Evolutionary conservation across 805 yeast species (phyloP).

Genomic region (Cyberlindnera subsufficiens): DNA sequence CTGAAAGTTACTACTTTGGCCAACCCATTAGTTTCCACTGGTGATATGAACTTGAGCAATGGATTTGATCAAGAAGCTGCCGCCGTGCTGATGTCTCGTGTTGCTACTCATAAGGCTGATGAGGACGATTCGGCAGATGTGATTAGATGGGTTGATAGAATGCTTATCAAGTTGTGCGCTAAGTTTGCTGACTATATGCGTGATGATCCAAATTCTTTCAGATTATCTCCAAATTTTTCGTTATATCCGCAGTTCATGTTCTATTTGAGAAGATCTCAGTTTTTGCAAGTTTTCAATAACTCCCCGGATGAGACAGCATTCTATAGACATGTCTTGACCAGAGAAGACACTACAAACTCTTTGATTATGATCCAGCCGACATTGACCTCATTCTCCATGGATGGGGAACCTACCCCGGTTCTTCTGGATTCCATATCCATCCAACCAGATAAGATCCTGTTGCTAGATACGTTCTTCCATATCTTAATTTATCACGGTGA

Average conservation of each 20-base stretch:
- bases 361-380: constrained; percentile 98
- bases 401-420: constrained; percentile 68
- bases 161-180: constrained; percentile 83
- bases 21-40: constrained; percentile 53
- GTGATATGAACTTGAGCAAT: constrained; percentile 46
- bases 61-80: constrained; percentile 99
- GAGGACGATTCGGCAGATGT: constrained; percentile 91
- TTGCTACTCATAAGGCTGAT: constrained; percentile 77
- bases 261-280: constrained; percentile 93
- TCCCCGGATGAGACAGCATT: constrained; percentile 99
- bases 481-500: constrained; percentile 93
- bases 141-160: constrained; percentile 90
- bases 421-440: constrained; percentile 89
- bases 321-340: constrained; percentile 84
- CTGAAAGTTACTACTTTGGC: constrained; percentile 85
- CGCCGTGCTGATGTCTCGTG: constrained; percentile 86
- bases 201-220: constrained; percentile 76
- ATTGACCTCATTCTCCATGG: constrained; percentile 76
- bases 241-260: constrained; percentile 94
- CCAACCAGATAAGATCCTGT: constrained; percentile 77
- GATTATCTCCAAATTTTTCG: constrained; percentile 77
- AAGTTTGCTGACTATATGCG: constrained; percentile 90
- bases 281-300: constrained; percentile 91
- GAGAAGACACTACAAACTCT: constrained; percentile 90
- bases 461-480: constrained; percentile 95